Evolutionary conservation across 2,329 filamentous ascomycete species (phyloP), one percentile per base, ranked within the genome.

Genomic region (Xylaria sp.): DNA sequence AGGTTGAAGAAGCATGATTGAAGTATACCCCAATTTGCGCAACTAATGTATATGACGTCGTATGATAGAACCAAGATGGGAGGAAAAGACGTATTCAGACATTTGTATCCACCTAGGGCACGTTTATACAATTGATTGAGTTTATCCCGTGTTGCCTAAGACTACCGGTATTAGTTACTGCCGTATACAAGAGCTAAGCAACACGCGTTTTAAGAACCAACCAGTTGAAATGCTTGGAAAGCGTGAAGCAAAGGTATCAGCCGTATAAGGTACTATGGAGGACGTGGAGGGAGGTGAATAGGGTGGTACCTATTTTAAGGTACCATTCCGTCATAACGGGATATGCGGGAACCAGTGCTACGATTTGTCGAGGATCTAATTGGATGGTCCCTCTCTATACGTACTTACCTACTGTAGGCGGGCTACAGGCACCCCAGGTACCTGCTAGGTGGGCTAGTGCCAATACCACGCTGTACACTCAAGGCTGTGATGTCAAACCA

Each of bases 21-120:
- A 68, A 58, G 64, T 73, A 74, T 74, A 74, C 72, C 73, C 73
- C 63, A 58, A 66, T 61, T 62, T 66, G 58, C 62, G 63, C 69
- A 65, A 64, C 60, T 73, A 73, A 73, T 74, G 72, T 75, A 74
- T 69, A 74, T 73, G 70, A 72, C 33, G 68, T 70, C 69, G 71
- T 71, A 73, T 66, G 72, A 73, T 72, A 72, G 68, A 71, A 66
- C 67, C 67, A 65, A 68, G 55, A 72, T 72, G 69, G 38, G 58
- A 65, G 19, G 7, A 46, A 13, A n/a, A 33, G 46, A 31, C 35
- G 31, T 52, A 37, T 15, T 62, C 37, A 58, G 17, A 51, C 40
- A 48, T 49, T 31, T 60, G 46, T 44, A 52, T 51, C 41, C 15
- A 21, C 15, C 11, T 31, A 27, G 19, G 41, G 31, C 6, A 33